Evolutionary conservation across 306 rosid species (phyloP).

Genomic region (Carpinus fangiana): DNA sequence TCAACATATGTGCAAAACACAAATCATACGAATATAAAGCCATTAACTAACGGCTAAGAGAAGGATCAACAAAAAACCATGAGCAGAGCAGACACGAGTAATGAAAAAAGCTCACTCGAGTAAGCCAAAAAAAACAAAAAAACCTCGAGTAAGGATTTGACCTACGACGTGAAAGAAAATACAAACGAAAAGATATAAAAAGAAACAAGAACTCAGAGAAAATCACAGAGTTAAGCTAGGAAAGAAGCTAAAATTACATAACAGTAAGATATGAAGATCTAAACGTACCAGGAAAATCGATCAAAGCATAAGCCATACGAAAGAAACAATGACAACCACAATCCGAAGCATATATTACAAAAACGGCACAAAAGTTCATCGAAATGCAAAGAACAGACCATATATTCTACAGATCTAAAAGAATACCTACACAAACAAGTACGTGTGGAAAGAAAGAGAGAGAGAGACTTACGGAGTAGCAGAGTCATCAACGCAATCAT

Average conservation of each 20-base stretch:
- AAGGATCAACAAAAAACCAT: too few relatives aligned
- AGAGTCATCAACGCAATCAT: conserved; percentile 32
- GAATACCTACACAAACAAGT: neutral
- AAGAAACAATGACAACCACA: neutral
- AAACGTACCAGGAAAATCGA: neutral
- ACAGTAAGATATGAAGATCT: neutral
- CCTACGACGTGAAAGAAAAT: too few relatives aligned
- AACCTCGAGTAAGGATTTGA: too few relatives aligned
- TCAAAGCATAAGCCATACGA: neutral
- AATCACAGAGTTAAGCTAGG: too few relatives aligned
- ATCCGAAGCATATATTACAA: neutral
- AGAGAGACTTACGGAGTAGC: conserved; percentile 38
- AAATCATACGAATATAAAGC: too few relatives aligned
- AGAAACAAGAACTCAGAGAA: too few relatives aligned
- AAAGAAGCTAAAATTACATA: neutral
- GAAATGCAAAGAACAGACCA: neutral
- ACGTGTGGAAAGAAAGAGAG: neutral
- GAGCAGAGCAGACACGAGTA: too few relatives aligned
- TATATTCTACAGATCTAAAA: conserved; percentile 8
- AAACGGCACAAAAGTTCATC: neutral
- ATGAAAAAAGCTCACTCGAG: too few relatives aligned
- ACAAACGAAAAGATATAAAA: too few relatives aligned
- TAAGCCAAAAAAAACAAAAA: too few relatives aligned
- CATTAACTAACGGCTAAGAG: too few relatives aligned
- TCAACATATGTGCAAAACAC: too few relatives aligned